These are phyloP conservation scores for Quillaja saponaria DNA, from an alignment of 306 rosid genomes.

Conservation along the genomic window DNA sequence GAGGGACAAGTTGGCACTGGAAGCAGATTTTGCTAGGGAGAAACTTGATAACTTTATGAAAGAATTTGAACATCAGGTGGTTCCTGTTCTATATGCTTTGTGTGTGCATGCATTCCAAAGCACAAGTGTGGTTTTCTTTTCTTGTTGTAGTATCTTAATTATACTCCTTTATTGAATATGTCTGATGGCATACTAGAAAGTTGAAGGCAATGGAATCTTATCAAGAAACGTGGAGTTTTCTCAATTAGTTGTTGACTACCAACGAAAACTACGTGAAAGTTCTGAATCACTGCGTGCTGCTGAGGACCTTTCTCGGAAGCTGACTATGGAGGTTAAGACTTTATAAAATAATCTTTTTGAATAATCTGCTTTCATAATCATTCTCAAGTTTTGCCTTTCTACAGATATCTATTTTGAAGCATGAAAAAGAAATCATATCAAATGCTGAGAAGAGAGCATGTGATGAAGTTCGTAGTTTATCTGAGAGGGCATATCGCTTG, in stretches of 20 bases:
- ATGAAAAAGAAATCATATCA: slow-evolving; percentile 75
- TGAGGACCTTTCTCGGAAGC: slow-evolving; percentile 70
- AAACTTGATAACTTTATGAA: slow-evolving; percentile 69
- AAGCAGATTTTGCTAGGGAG: slow-evolving; percentile 72
- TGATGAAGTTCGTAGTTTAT: slow-evolving; percentile 71
- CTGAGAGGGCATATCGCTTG: slow-evolving; percentile 79
- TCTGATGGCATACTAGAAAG: slow-evolving; percentile 54
- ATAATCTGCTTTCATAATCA: background rate
- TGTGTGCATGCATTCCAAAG: background rate
- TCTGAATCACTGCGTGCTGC: slow-evolving; percentile 73
- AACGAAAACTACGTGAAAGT: slow-evolving; percentile 76
- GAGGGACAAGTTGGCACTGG: slow-evolving; percentile 69
- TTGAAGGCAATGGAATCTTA: slow-evolving; percentile 61
- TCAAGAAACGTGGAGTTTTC: slow-evolving; percentile 89
- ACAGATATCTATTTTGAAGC: slow-evolving; percentile 70
- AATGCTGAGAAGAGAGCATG: slow-evolving; percentile 94
- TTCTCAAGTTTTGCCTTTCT: slow-evolving; percentile 16
- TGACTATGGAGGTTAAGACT: slow-evolving; percentile 71
- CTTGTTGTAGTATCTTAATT: slow-evolving; percentile 8
- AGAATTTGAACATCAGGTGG: slow-evolving; percentile 82
- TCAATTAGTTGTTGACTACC: slow-evolving; percentile 78
- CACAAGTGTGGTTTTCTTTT: slow-evolving; percentile 14
- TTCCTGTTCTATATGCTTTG: background rate
- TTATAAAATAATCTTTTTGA: background rate
- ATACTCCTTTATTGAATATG: slow-evolving; percentile 1